Percentiles rank a stretch among this genome's conserved stretches.
Evolutionary conservation across 1,284 basidiomycete genomes (phyloP).

Genomic region (Ceratobasidium sp.): DNA sequence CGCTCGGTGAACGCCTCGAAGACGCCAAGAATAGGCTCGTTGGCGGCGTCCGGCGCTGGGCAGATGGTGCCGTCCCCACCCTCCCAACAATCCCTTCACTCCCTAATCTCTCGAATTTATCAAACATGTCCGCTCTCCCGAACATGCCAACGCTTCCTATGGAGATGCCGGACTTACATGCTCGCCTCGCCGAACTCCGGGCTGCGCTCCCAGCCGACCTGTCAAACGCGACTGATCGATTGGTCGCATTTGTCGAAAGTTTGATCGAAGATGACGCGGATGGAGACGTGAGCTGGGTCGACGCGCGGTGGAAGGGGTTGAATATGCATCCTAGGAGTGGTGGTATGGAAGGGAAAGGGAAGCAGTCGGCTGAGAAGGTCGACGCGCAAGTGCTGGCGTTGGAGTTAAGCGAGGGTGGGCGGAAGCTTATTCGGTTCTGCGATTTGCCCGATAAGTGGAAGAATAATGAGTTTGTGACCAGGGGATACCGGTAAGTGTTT

Average conservation of each 20-base stretch:
- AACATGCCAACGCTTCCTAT: conserved; percentile 61
- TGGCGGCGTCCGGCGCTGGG: conserved; percentile 53
- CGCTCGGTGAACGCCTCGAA: conserved; percentile 35
- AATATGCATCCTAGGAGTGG: conserved; percentile 50
- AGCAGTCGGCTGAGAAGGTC: conserved; percentile 63
- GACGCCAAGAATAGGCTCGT: conserved; percentile 54
- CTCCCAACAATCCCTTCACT: conserved; percentile 76
- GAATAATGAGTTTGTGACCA: conserved; percentile 86
- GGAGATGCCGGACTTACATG: conserved; percentile 22
- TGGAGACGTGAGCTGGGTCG: conserved; percentile 46
- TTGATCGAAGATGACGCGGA: conserved; percentile 43
- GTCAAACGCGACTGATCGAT: conserved; percentile 39
- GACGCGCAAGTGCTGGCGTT: conserved; percentile 69
- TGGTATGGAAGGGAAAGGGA: conserved; percentile 60
- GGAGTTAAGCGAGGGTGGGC: conserved; percentile 74
- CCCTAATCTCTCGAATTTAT: conserved; percentile 58
- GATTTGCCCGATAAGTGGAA: conserved; percentile 87
- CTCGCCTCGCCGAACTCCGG: conserved; percentile 66
- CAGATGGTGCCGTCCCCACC: conserved; percentile 61
- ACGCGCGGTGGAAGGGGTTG: conserved; percentile 42
- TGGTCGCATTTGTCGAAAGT: conserved; percentile 56
- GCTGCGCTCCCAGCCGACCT: conserved; percentile 69
- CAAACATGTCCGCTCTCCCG: conserved; percentile 57
- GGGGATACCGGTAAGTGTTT: conserved; percentile 82
- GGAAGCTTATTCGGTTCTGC: conserved; percentile 77